phyloP scores from a whole-genome alignment of 2,329 filamentous ascomycete genomes.

The Septoria petroselini region DNA sequence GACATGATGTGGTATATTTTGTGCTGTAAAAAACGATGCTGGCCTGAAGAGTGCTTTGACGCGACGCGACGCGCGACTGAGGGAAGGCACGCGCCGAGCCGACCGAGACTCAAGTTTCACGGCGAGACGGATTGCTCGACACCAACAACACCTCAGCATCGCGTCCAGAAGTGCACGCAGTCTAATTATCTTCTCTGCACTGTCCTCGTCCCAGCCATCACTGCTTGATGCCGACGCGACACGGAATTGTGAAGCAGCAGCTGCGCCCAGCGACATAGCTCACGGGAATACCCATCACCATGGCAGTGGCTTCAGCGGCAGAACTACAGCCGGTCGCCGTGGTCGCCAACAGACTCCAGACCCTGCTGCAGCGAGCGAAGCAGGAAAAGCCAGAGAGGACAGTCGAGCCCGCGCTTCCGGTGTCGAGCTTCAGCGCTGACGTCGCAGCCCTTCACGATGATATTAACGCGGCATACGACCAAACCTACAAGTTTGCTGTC shows the following conservation, averaged over 20 bases:
- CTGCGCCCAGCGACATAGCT: no score
- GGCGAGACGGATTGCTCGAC: no score
- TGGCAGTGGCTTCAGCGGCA: conserved; percentile 31
- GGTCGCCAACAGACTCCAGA: conserved; percentile 36
- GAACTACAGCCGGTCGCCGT: conserved; percentile 32
- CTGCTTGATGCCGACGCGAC: no score
- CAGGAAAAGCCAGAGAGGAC: conserved; percentile 41
- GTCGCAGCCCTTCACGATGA: conserved; percentile 32
- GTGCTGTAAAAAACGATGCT: conserved; percentile 6
- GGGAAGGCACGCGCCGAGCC: conserved; percentile 2
- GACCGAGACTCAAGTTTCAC: no score
- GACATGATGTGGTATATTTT: conserved; percentile 30
- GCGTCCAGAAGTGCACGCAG: no score
- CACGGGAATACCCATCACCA: conserved; percentile 13
- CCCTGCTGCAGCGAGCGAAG: conserved; percentile 43
- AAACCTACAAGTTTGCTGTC: conserved; percentile 51
- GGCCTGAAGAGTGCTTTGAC: neutral
- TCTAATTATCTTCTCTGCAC: no score
- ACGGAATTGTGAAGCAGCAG: no score
- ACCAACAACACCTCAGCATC: no score
- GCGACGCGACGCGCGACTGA: neutral
- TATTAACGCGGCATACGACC: conserved; percentile 30
- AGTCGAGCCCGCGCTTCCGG: conserved; percentile 47
- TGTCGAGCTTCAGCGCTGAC: conserved; percentile 39
- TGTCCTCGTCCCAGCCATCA: no score